phyloP scores from a whole-genome alignment of 169 alveolate species.

The Plasmodium gallinaceum region DNA sequence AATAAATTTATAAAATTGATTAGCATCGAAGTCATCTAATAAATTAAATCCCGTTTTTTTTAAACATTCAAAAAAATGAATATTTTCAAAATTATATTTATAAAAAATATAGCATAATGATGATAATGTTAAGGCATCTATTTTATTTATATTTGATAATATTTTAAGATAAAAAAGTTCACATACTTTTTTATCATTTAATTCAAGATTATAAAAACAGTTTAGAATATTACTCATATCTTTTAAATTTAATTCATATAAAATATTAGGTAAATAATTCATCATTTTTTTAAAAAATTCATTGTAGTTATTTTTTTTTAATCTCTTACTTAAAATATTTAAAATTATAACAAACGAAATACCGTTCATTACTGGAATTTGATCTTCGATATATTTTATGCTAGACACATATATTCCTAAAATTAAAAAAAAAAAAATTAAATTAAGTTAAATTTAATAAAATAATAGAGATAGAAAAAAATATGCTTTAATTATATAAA shows the following conservation, averaged over 20 bases:
- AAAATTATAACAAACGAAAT: slow-evolving; percentile 46
- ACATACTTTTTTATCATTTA: slow-evolving; percentile 46
- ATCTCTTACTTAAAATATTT: slow-evolving; percentile 51
- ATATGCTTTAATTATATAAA: not conserved
- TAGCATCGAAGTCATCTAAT: slow-evolving; percentile 33
- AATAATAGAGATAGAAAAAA: not conserved
- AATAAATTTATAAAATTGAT: slow-evolving; percentile 31
- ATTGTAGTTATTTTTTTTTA: slow-evolving; percentile 58
- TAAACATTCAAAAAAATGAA: slow-evolving; percentile 52
- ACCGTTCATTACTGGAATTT: slow-evolving; percentile 56
- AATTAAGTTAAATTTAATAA: not conserved
- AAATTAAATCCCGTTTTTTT: slow-evolving; percentile 31
- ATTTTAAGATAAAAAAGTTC: slow-evolving; percentile 54
- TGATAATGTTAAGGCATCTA: slow-evolving; percentile 32
- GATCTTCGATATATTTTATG: slow-evolving; percentile 29
- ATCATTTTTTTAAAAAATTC: slow-evolving; percentile 62
- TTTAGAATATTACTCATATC: slow-evolving; percentile 53
- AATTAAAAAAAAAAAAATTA: slow-evolving; percentile 6
- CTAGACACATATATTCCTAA: slow-evolving; percentile 46
- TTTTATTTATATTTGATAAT: slow-evolving; percentile 36
- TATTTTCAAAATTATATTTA: slow-evolving; percentile 42
- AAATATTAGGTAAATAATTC: slow-evolving; percentile 54
- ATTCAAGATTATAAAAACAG: slow-evolving; percentile 50
- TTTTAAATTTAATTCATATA: slow-evolving; percentile 54
- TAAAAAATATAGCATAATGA: slow-evolving; percentile 63